Base-by-base conservation (phyloP, 2,329 filamentous ascomycete genomes). In the Cladosporium sp. region DNA sequence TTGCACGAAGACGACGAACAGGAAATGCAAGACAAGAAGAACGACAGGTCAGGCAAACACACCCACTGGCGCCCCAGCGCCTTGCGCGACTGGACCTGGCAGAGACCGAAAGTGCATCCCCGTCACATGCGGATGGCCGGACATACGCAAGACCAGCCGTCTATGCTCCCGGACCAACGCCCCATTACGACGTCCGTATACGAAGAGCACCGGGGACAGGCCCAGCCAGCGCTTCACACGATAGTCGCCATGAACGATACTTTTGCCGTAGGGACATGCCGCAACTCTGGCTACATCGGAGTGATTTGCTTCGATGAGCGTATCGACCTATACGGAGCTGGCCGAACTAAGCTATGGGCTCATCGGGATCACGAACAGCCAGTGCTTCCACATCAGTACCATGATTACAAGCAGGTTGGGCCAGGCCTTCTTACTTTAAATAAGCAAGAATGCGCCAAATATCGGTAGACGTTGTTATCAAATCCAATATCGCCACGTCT, bases 231-330 rank as follows among this genome's bases (percentile, higher is more conserved):
- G 4, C 41, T 32, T 15, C 28, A 55, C 11, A 34, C 52, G 18
- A 34, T 55, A 5, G 5, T 55, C 4, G 47, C 32, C 1, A 54
- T 63, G 44, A 63, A 63, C 32, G 60, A 63, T 8, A 36, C 60
- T 4, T 63, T 63, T 24, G 60, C 24, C 2, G 34, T 63, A 14
- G 32, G 7, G 21, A 32, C 26, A 7, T 49, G 24, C 8, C 6
- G 5, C 5, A 32, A 15, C 6, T 24, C 21, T 34, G 15, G 32
- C 32, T 24, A 11, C 30, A 30, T 63, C 2, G 44, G 49, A 26
- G 49, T 63, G 14, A 14, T 55, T 15, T 63, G 60, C 21, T 63
- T 63, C n/a, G 60, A 63, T 28, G 60, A 63, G 15, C 32, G 60
- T 7, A 34, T 63, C 1, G 4, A 24, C 4, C n/a, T 63, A 24